phyloP scores from a whole-genome alignment of 768 basidiomycete genomes.

The Gyrodon lividus region DNA sequence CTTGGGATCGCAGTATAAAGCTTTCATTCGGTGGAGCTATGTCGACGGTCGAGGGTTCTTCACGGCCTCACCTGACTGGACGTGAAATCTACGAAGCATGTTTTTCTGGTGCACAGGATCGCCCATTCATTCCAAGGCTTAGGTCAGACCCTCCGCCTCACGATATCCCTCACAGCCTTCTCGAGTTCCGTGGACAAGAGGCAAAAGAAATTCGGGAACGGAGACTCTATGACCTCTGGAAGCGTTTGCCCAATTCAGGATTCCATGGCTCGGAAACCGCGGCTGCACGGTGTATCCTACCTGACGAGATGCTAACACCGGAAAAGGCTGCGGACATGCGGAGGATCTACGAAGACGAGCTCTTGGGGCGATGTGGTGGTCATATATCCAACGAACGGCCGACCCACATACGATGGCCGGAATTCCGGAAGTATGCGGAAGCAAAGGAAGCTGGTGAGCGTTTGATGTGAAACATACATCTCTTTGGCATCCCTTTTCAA shows the following conservation, averaged over 20 bases:
- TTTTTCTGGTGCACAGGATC: constrained; percentile 51
- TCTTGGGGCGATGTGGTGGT: constrained; percentile 55
- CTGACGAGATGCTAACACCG: constrained; percentile 36
- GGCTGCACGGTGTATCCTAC: constrained; percentile 14
- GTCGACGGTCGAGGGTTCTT: constrained; percentile 23
- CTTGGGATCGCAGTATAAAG: constrained; percentile 17
- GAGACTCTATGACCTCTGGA: constrained; percentile 64
- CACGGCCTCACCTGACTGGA: constrained; percentile 34
- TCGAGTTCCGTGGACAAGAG: constrained; percentile 64
- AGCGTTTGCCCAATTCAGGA: constrained; percentile 44
- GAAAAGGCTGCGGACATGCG: constrained; percentile 62
- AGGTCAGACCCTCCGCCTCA: constrained; percentile 50
- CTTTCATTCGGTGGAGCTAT: constrained; percentile 20
- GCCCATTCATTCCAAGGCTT: constrained; percentile 56
- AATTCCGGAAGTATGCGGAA: constrained; percentile 73
- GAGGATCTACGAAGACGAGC: constrained; percentile 75
- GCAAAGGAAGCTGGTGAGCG: constrained; percentile 77
- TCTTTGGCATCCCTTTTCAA: constrained; percentile 16
- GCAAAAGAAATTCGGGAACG: constrained; percentile 59
- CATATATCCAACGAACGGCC: constrained; percentile 39
- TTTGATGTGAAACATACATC: constrained; percentile 11
- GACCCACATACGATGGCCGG: constrained; percentile 62
- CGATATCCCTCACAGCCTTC: constrained; percentile 48
- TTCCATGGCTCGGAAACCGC: constrained; percentile 24
- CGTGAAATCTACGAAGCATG: constrained; percentile 55